Evolutionary conservation across 1,284 basidiomycete genomes (phyloP), one percentile per base, ranked within the genome.

Genomic region (Puccinia polysora): DNA sequence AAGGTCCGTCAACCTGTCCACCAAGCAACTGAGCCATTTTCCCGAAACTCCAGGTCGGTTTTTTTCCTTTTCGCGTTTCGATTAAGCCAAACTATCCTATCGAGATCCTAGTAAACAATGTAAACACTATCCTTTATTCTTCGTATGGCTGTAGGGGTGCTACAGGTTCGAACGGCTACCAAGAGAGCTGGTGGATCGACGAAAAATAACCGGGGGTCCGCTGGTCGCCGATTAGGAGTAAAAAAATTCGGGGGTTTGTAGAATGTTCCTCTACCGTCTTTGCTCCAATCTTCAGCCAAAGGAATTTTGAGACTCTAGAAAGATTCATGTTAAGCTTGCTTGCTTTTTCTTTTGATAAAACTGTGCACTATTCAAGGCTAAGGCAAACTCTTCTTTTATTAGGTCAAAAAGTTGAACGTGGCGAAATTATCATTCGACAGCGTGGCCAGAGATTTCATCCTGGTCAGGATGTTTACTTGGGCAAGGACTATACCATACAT

Each of bases 181-280:
- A 97, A 97, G 81, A 87, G 90, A 65, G 92, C 91, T 67, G 93
- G 93, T 78, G 93, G 93, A 65, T 90, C 88, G 30, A 88, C 92
- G 4, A 87, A 88, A 80, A 96, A 96, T 80, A 88, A 92, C 76
- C 87, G 93, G 75, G 89, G 90, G 74, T 92, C 91, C 2, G 88
- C 90, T 38, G 93, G 93, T 76, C 89, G 91, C 81, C 87, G 93
- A 45, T 81, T 97, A 56, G 94, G 93, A 77, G 83, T 96, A 52
- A 97, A 97, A 83, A 91, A 91, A 81, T 96, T 91, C 80, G 91
- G 90, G 75, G 91, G 93, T 90, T 76, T 74, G 84, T 80, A 30
- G 6, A 34, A 28, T 18, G 10, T 65, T n/a, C 30, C n/a, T 30
- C 32, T 45, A 36, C 25, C 28, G 34, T 56, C n/a, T n/a, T n/a